Evolutionary conservation across 306 rosid genomes (phyloP), one percentile per base, ranked within the genome.

Genomic region (Acacia confusa): DNA sequence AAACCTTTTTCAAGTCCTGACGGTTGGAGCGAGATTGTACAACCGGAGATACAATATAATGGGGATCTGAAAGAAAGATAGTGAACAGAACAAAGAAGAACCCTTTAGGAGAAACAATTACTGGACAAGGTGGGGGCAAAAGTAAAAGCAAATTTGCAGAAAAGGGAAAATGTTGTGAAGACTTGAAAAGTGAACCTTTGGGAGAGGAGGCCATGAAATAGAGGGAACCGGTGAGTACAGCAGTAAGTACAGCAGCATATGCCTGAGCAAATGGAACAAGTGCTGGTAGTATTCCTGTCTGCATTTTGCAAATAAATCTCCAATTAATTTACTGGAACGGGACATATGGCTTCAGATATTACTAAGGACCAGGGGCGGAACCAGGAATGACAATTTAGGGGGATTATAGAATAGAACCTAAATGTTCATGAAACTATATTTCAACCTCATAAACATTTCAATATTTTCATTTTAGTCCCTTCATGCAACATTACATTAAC

Each of bases 261-360:
- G 97, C 97, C 80, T 95, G 99, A 81, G 99, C 99, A 93, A 95
- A 95, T 57, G 99, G 99, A 48, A 92, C 97, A 88, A 90, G 88
- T 32, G 98, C 92, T 81, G 99, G 99, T 70, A 93, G 85, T 74
- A 95, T 90, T 53, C 99, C 99, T 2, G 97, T 88, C 98, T 93
- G 66, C 82, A 87, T 53, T 83, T 47, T 34, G 71, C 75, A 80
- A 74, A 74, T 63, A 77, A 80, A 75, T 63, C 28, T 11, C 3
- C 69, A 82, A 74, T 81, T 82, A 75, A 69, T 65, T 36, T 34
- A 48, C 79, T 10, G 15, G 71, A 72, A 83, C 9, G 13, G 68
- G 76, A 52, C 20, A 71, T 74, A 11, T 70, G 36, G 41, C 30
- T 80, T 82, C 7, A 13, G 17, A 57, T 22, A 22, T 77, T 45